phyloP scores from a whole-genome alignment of 208 protist species.

The Leishmania major region DNA sequence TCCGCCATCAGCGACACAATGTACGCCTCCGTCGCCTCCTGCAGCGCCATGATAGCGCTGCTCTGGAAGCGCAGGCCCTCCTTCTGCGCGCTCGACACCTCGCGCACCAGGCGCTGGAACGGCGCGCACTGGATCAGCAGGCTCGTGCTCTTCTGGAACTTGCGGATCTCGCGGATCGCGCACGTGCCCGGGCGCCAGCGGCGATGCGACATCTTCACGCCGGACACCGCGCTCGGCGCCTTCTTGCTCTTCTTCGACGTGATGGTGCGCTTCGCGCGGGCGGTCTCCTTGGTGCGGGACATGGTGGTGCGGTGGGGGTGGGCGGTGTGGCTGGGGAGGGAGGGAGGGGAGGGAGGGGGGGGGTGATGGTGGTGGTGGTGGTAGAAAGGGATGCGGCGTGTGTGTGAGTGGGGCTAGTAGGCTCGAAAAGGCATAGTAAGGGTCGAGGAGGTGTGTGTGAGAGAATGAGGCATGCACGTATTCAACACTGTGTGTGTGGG shows the following conservation, averaged over 20 bases:
- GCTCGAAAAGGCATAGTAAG: neutral
- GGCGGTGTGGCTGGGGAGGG: too few relatives aligned
- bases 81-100: constrained; percentile 80
- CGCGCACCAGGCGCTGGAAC: constrained; percentile 90
- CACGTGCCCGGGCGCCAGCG: constrained; percentile 97
- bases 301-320: constrained; percentile 46
- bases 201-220: constrained; percentile 97
- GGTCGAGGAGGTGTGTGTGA: neutral
- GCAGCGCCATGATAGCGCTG: constrained; percentile 80
- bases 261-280: constrained; percentile 97
- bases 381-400: constrained; percentile 3
- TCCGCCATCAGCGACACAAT: constrained; percentile 92
- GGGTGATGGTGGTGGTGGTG: neutral
- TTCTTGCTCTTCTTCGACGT: constrained; percentile 97
- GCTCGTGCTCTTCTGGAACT: constrained; percentile 83
- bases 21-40: constrained; percentile 93
- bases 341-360: neutral
- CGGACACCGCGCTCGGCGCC: constrained; percentile 93
- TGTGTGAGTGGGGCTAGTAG: neutral
- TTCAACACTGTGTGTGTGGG: neutral
- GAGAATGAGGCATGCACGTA: neutral
- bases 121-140: constrained; percentile 88
- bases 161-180: constrained; percentile 97
- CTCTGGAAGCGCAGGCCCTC: constrained; percentile 90
- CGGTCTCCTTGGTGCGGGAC: constrained; percentile 98